Evolutionary conservation across 2,329 filamentous ascomycete genomes (phyloP).

Genomic region (Dothistroma septosporum): DNA sequence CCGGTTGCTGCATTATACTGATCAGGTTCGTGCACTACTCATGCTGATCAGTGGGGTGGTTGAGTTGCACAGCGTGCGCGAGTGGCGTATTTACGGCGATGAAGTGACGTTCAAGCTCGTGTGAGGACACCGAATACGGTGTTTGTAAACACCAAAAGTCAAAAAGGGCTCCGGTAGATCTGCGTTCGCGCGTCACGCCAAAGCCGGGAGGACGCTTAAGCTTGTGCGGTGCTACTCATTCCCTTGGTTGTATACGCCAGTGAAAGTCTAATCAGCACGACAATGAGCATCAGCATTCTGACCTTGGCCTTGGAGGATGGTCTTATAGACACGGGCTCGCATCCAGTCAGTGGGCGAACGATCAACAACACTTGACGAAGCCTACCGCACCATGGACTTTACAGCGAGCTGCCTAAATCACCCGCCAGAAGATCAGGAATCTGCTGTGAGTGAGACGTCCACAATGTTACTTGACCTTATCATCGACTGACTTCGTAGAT

Average conservation of each 20-base stretch:
- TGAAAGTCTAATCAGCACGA: neutral
- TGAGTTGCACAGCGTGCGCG: too few species aligned
- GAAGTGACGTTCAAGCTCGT: too few species aligned
- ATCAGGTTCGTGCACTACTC: too few species aligned
- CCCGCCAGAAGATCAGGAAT: neutral
- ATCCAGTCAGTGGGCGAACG: too few species aligned
- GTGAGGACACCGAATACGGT: too few species aligned
- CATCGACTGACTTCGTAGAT: neutral
- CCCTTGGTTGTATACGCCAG: neutral
- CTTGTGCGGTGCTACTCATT: neutral
- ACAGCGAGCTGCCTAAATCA: neutral
- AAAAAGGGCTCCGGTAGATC: too few species aligned
- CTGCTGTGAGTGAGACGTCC: neutral
- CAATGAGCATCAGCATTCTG: neutral
- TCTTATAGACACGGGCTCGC: neutral
- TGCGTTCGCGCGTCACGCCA: neutral
- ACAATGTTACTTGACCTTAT: neutral
- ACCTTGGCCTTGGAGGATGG: too few species aligned
- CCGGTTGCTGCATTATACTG: too few species aligned
- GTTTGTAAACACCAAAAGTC: too few species aligned
- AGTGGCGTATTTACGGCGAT: too few species aligned
- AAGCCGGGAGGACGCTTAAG: neutral
- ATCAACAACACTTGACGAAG: too few species aligned
- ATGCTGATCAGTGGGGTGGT: too few species aligned
- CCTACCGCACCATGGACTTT: neutral